phyloP scores from a whole-genome alignment of 177 flowering plant genomes.

The Vitis hybrid region DNA sequence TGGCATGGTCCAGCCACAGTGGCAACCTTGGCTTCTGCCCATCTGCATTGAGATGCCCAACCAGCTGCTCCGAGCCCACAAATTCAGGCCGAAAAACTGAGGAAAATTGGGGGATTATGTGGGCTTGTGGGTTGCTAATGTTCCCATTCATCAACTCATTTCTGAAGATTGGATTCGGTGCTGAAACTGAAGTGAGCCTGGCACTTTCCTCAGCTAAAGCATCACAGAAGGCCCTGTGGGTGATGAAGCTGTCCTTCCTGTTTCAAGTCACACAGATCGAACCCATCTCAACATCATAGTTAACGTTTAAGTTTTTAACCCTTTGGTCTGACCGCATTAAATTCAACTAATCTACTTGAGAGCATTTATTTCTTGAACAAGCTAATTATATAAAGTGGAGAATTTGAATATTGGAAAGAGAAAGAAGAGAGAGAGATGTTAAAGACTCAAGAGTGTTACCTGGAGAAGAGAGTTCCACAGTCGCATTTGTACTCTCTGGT shows the following conservation, averaged over 20 bases:
- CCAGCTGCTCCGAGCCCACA: conserved; percentile 4
- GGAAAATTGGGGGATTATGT: conserved; percentile 14
- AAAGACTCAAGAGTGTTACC: conserved; percentile 22
- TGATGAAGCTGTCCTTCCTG: conserved; percentile 67
- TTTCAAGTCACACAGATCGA: not conserved
- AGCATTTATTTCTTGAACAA: conserved; percentile 22
- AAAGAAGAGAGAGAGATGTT: not conserved
- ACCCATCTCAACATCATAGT: not conserved
- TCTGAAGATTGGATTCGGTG: conserved; percentile 7
- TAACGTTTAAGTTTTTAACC: too few species aligned
- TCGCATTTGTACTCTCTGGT: conserved; percentile 58
- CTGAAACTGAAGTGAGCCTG: conserved; percentile 16
- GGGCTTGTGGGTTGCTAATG: not conserved
- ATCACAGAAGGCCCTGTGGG: conserved; percentile 48
- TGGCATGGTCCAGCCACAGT: conserved; percentile 25
- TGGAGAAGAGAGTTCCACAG: conserved; percentile 64
- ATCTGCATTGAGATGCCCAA: not conserved
- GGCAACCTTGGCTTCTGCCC: conserved; percentile 19
- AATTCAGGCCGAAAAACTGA: conserved; percentile 11
- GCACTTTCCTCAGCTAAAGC: conserved; percentile 39
- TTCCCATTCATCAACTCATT: conserved; percentile 3
- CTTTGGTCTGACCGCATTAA: conserved; percentile 6
- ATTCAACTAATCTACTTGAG: conserved; percentile 7
- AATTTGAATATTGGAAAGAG: not conserved
- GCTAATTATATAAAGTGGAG: not conserved